Evolutionary conservation across 768 basidiomycete genomes (phyloP).

Genomic region (Kwoniella europaea): DNA sequence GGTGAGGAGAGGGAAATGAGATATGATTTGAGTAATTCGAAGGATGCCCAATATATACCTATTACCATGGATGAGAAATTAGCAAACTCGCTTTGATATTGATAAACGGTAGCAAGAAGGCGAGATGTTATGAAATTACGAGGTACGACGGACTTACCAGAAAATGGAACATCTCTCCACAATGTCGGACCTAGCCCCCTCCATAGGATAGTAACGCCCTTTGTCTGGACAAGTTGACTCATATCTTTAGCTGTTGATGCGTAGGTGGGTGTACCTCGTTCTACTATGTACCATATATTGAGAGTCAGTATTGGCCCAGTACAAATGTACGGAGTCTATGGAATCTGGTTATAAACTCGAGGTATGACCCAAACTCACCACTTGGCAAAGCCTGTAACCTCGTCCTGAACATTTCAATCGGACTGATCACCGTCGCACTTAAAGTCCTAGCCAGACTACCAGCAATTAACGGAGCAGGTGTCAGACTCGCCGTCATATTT

Average conservation of each 20-base stretch:
- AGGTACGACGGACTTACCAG: conserved; percentile 62
- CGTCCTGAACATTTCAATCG: conserved; percentile 58
- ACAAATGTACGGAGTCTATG: not conserved
- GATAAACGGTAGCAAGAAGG: not conserved
- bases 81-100: not conserved
- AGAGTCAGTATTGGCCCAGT: too few relatives aligned
- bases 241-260: conserved; percentile 61
- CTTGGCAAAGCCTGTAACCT: conserved; percentile 53
- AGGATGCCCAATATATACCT: conserved; percentile 88
- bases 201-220: conserved; percentile 80
- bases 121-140: not conserved
- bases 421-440: conserved; percentile 66
- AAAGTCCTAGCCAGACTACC: conserved; percentile 81
- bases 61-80: not conserved
- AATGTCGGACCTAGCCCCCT: conserved; percentile 87
- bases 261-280: conserved; percentile 51
- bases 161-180: conserved; percentile 98
- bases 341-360: too few relatives aligned
- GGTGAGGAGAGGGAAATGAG: conserved; percentile 62
- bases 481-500: conserved; percentile 54
- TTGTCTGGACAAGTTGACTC: conserved; percentile 65
- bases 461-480: conserved; percentile 72
- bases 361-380: conserved; percentile 24
- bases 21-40: conserved; percentile 80
- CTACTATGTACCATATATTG: conserved; percentile 11